Percentiles rank a stretch among this genome's conserved stretches.
phyloP scores from a whole-genome alignment of 345 rosid species.

The Viola odorata region DNA sequence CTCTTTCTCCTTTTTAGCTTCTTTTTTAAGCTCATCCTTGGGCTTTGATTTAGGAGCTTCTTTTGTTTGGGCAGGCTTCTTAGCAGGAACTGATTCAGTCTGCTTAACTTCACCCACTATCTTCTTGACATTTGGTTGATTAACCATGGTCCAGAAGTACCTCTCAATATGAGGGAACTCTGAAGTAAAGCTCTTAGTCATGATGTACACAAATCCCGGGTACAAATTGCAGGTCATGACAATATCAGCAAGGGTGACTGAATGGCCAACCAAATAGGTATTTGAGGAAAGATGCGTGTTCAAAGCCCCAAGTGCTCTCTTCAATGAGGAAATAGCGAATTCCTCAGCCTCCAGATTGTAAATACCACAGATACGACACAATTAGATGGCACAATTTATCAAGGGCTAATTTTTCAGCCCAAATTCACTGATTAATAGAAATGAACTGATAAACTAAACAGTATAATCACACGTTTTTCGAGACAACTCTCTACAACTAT shows the following conservation, averaged over 20 bases:
- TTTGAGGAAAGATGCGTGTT: constrained; percentile 65
- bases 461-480: background rate
- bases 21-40: constrained; percentile 64
- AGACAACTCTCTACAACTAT: background rate
- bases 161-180: constrained; percentile 96
- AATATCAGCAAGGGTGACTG: constrained; percentile 85
- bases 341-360: constrained; percentile 66
- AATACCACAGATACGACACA: background rate
- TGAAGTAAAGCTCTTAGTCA: constrained; percentile 79
- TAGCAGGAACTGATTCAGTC: constrained; percentile 55
- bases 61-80: constrained; percentile 62
- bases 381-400: background rate
- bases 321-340: constrained; percentile 55
- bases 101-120: constrained; percentile 81
- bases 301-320: constrained; percentile 74
- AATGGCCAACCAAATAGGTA: constrained; percentile 87
- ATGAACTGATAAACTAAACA: background rate
- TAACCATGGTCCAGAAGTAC: constrained; percentile 92
- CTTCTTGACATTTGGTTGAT: constrained; percentile 86
- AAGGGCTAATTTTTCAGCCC: too few relatives aligned
- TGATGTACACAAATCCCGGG: constrained; percentile 38
- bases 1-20: constrained; percentile 50
- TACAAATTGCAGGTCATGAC: constrained; percentile 65
- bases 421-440: too few relatives aligned
- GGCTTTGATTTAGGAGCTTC: constrained; percentile 61